Base-by-base conservation (phyloP, 2,329 filamentous ascomycete genomes). In the Talaromyces funiculosus region DNA sequence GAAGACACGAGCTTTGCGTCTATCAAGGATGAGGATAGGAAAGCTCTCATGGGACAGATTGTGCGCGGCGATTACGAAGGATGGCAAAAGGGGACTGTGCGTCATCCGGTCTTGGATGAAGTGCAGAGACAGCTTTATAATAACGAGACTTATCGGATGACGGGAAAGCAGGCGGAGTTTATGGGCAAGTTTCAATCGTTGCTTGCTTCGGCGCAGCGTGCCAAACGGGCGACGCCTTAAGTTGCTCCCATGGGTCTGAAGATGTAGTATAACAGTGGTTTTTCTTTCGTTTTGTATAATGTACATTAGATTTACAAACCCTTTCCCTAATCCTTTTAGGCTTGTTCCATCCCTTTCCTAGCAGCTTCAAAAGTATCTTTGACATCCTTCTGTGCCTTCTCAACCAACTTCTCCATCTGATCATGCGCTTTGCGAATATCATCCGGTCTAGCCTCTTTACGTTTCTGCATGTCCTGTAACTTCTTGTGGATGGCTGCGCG, bases 331-430 rank as follows among this genome's bases (percentile, higher is more conserved):
- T 5, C 9, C 10, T 18, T 10, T 69, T 49, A 73, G 61, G 61
- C 65, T 62, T 72, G 68, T 63, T 77, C 73, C 61, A 77, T 65
- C 0, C 66, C 68, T 67, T 73, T 77, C 64, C 67, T 76, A 26
- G 73, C 75, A 8, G 64, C 68, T 47, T 79, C 77, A 63, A 77
- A 79, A 7, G 78, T 63, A 62, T 76, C 75, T 67, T 77, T 80
- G 51, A 76, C 73, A 58, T 78, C 77, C 64, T 75, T 78, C 61
- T 78, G 76, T 14, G 77, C 78, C 67, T 76, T 78, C 51, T 77
- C 75, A 20, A 75, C 72, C 47, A 77, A 62, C 63, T 78, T 79
- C 65, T 81, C 78, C 78, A 81, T 79, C 63, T 75, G 71, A 62
- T 77, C 75, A 60, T 77, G 72, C 24, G 77, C 77, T 65, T 77